Evolutionary conservation across 495 filamentous ascomycete genomes (phyloP).

Genomic region (Annulohypoxylon stygium): DNA sequence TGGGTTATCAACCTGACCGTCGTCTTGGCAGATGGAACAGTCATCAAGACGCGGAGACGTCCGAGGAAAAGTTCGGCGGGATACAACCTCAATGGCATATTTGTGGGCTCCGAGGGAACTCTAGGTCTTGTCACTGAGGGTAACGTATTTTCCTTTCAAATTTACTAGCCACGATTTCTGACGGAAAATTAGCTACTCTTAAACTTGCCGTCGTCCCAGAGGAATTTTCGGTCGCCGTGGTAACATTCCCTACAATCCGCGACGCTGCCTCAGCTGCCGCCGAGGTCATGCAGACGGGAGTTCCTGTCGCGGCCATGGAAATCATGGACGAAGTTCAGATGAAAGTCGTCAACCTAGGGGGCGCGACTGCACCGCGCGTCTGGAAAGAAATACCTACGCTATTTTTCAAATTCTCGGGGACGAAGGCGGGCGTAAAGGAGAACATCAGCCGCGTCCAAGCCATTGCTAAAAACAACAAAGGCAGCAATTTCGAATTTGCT

Average conservation of each 20-base stretch:
- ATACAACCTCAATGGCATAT: slow-evolving; percentile 82
- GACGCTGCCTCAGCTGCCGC: slow-evolving; percentile 78
- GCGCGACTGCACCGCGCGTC: slow-evolving; percentile 71
- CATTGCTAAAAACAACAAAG: slow-evolving; percentile 72
- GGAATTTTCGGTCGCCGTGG: slow-evolving; percentile 79
- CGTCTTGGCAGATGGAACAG: slow-evolving; percentile 80
- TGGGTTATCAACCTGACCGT: slow-evolving; percentile 88
- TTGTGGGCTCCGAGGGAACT: slow-evolving; percentile 84
- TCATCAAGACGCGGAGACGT: slow-evolving; percentile 80
- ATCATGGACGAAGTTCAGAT: slow-evolving; percentile 89
- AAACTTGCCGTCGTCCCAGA: slow-evolving; percentile 81
- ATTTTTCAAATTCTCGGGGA: slow-evolving; percentile 88
- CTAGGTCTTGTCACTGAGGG: slow-evolving; percentile 80
- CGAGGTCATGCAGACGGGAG: slow-evolving; percentile 75
- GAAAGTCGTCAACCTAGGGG: slow-evolving; percentile 79
- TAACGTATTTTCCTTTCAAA: background rate
- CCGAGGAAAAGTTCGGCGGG: slow-evolving; percentile 85
- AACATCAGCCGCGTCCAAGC: slow-evolving; percentile 73
- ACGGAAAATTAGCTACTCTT: slow-evolving; percentile 65
- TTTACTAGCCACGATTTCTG: background rate
- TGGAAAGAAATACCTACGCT: slow-evolving; percentile 85
- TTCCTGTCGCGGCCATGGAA: slow-evolving; percentile 84
- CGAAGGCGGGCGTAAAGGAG: slow-evolving; percentile 75
- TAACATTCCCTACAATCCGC: slow-evolving; percentile 78
- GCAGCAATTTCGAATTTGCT: slow-evolving; percentile 81